Percentiles rank a stretch among this genome's conserved stretches.
Evolutionary conservation across 1,284 basidiomycete species (phyloP).

Genomic region (Trichosporon asahii): DNA sequence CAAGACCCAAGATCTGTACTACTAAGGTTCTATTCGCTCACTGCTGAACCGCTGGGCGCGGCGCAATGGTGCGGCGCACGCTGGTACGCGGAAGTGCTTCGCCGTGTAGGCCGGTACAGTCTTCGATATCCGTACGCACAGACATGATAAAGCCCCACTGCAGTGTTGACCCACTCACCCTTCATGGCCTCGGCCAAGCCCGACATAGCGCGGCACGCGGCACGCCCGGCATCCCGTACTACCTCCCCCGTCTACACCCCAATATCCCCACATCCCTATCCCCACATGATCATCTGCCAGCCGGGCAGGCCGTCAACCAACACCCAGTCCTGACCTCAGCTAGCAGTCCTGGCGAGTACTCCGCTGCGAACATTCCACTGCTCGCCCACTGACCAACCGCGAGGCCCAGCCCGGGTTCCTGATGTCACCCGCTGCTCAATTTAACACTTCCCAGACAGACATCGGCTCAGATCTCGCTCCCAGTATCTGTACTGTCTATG

Average conservation of each 20-base stretch:
- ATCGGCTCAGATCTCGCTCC: not conserved
- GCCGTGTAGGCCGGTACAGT: too few species aligned
- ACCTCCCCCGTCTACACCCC: not conserved
- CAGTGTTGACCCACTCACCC: not conserved
- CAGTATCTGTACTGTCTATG: not conserved
- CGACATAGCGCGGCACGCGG: not conserved
- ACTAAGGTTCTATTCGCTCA: not conserved
- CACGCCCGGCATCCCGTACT: not conserved
- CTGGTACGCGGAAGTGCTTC: not conserved
- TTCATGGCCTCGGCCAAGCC: not conserved
- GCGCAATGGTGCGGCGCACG: constrained; percentile 2
- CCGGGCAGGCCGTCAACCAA: not conserved
- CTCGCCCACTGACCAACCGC: not conserved
- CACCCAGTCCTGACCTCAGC: not conserved
- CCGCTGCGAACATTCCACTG: not conserved
- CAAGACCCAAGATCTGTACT: not conserved
- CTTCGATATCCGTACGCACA: not conserved
- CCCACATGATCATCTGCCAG: not conserved
- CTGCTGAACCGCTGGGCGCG: not conserved
- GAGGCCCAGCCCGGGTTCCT: not conserved
- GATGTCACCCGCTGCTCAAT: not conserved
- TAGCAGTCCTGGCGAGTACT: too few species aligned
- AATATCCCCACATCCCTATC: not conserved
- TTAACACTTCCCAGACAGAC: not conserved
- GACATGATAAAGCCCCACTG: not conserved